Base-by-base conservation (phyloP, 2,329 filamentous ascomycete species). In the Hypoxylon rubiginosum region DNA sequence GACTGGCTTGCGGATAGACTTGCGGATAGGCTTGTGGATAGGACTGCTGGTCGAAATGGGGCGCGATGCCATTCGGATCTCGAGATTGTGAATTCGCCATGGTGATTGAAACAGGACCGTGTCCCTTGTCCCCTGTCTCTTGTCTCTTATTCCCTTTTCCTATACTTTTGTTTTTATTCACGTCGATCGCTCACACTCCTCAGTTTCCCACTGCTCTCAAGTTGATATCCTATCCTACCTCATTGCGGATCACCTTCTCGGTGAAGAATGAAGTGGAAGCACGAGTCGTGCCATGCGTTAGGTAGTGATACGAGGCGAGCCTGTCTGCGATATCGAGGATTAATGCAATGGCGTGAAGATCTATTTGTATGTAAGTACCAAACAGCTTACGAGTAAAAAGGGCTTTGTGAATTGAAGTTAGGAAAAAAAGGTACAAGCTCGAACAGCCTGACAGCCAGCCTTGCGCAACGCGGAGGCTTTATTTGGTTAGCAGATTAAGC, bases 31-130 rank as follows among this genome's bases (percentile, higher is more conserved):
- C 13, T 15, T 46, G 43, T 10, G 64, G 71, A 59, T 71, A 72
- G 56, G 46, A 41, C 41, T 73, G 72, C 28, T 61, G 69, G 54
- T 71, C 68, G 56, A 69, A 65, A 24, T 72, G 69, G 39, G 73
- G 71, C 64, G 60, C 64, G 53, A 73, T 57, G 65, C 75, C 76
- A 64, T 77, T 76, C 59, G 68, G 72, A 46, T 69, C 59, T 54
- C 49, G 63, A 26, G 63, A 49, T 21, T 74, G 70, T 48, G 64
- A 58, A 46, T 75, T 71, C 64, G 73, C 73, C 74, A 76, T 76
- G 41, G 59, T 71, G 58, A 62, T 34, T 49, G 36, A 46, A 60
- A 15, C 51, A n/a, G 50, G 11, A 19, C 36, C 50, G n/a, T 49
- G n/a, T 41, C 36, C 6, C 21, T 24, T 4, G 36, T n/a, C 15